A percentile compares a stretch with the other conserved stretches of the same genome.
Evolutionary conservation across 2,329 filamentous ascomycete genomes (phyloP).

Genomic region (Pseudogymnoascus sp.): DNA sequence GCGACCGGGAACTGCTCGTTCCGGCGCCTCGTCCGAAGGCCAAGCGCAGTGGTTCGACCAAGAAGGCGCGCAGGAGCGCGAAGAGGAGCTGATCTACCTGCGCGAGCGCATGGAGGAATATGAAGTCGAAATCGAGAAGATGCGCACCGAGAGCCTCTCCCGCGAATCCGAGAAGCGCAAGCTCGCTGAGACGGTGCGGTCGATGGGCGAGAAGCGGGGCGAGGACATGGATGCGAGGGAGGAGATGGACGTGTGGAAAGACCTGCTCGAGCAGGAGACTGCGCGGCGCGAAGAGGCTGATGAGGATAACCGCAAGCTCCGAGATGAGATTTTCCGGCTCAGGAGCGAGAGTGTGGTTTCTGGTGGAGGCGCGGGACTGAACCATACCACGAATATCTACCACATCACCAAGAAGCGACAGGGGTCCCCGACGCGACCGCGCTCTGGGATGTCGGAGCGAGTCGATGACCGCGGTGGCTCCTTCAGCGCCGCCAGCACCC

Average conservation of each 20-base stretch:
- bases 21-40: constrained; percentile 45
- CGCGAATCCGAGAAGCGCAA: constrained; percentile 81
- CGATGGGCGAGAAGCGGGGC: constrained; percentile 45
- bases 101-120: constrained; percentile 81
- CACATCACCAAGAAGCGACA: constrained; percentile 52
- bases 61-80: constrained; percentile 55
- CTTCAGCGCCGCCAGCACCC: constrained; percentile 52
- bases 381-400: constrained; percentile 58
- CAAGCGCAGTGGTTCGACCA: constrained; percentile 51
- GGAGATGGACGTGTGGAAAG: constrained; percentile 83
- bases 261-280: constrained; percentile 86
- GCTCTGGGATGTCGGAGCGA: constrained; percentile 37
- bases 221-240: constrained; percentile 44
- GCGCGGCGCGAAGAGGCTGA: constrained; percentile 82
- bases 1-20: constrained; percentile 52
- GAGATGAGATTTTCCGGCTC: constrained; percentile 74
- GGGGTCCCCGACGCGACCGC: constrained; percentile 37
- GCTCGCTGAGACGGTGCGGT: constrained; percentile 71
- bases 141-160: constrained; percentile 67
- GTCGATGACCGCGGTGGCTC: constrained; percentile 37
- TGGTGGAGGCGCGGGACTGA: constrained; percentile 31
- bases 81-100: constrained; percentile 79
- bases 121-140: constrained; percentile 71
- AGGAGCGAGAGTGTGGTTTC: constrained; percentile 45
- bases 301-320: constrained; percentile 74